These are phyloP conservation scores for Backusella luteola DNA, from an alignment of 192 early-diverging fungal genomes.

Conservation along the genomic window DNA sequence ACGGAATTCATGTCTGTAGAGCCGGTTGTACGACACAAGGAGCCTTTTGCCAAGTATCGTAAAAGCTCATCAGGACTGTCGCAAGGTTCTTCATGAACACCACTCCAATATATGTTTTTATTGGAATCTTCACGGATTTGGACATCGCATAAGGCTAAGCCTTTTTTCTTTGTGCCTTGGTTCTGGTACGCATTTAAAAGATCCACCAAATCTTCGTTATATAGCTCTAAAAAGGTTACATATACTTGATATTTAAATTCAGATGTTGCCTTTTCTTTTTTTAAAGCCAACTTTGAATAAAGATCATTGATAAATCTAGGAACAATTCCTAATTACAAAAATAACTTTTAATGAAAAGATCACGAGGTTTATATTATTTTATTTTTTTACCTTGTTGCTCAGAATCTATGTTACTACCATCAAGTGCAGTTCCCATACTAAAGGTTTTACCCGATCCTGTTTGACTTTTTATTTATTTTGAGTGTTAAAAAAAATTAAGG, in stretches of 20 bases:
- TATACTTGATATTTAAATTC: conserved; percentile 43
- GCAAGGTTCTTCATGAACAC: conserved; percentile 80
- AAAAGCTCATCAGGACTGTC: conserved; percentile 59
- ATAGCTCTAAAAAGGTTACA: conserved; percentile 91
- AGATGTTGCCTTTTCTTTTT: conserved; percentile 32
- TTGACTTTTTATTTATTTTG: conserved; percentile 49
- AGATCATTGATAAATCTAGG: conserved; percentile 63
- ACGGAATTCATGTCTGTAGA: conserved; percentile 97
- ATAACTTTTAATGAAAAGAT: conserved; percentile 45
- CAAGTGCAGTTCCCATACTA: conserved; percentile 85
- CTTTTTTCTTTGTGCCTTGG: conserved; percentile 9
- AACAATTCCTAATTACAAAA: conserved; percentile 56
- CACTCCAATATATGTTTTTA: conserved; percentile 83
- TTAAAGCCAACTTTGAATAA: conserved; percentile 41
- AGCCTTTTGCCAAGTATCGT: conserved; percentile 51
- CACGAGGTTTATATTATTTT: background rate
- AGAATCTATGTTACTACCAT: conserved; percentile 17
- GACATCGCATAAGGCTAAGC: background rate
- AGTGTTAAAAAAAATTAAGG: conserved; percentile 66
- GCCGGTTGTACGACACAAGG: conserved; percentile 69
- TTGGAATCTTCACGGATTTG: conserved; percentile 78
- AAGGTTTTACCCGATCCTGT: conserved; percentile 93
- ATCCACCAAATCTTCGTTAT: conserved; percentile 96
- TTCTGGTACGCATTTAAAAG: conserved; percentile 56
- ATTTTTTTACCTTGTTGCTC: conserved; percentile 11